Percentiles rank a stretch among this genome's conserved stretches.
Evolutionary conservation across 177 flowering plant species (phyloP).

Genomic region (Telopea speciosissima): DNA sequence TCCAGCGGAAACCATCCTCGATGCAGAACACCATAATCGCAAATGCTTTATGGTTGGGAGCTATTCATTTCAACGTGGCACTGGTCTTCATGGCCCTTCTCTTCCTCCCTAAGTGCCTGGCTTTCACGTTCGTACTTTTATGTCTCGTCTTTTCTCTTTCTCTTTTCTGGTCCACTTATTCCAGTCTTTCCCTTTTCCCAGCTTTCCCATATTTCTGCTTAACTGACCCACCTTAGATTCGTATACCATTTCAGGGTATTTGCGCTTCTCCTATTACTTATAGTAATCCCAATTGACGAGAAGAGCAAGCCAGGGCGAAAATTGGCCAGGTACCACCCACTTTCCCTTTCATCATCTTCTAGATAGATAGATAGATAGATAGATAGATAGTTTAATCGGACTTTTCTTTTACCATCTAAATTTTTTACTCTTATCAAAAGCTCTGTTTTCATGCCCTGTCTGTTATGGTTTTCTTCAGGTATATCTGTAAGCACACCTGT

Average conservation of each 20-base stretch:
- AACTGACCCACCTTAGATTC: background rate
- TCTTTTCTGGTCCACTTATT: background rate
- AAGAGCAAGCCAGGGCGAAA: constrained; percentile 46
- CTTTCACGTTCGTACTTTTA: background rate
- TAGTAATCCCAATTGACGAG: constrained; percentile 59
- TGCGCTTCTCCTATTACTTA: constrained; percentile 46
- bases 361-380: too few species aligned
- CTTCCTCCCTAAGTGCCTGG: background rate
- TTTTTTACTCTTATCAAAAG: too few species aligned
- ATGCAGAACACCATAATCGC: background rate
- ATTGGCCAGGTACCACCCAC: constrained; percentile 43
- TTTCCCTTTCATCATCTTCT: too few species aligned
- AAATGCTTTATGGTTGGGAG: background rate
- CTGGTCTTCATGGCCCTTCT: background rate
- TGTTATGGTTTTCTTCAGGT: constrained; percentile 40
- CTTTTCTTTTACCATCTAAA: too few species aligned
- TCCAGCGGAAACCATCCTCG: background rate
- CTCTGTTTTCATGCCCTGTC: background rate
- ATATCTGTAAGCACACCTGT: constrained; percentile 66
- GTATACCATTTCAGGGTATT: constrained; percentile 37
- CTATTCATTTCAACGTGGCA: background rate
- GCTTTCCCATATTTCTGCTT: background rate
- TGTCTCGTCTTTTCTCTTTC: background rate
- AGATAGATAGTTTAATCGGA: too few species aligned
- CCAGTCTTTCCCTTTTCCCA: background rate